A percentile compares a stretch with the other conserved stretches of the same genome.
Evolutionary conservation across 371 early-diverging fungal genomes (phyloP).

Genomic region (Mucor saturninus): DNA sequence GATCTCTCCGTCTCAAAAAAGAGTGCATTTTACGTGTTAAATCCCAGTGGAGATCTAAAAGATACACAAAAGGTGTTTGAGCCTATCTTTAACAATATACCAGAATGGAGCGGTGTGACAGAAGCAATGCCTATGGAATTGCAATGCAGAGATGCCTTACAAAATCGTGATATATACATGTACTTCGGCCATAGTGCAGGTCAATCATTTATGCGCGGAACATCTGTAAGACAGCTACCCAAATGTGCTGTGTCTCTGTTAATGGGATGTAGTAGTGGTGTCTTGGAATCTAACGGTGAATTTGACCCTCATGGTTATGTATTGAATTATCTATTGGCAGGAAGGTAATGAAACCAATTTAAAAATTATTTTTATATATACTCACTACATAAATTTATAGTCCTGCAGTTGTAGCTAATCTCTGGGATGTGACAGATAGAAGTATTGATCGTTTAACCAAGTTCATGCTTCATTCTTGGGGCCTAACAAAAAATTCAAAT

Average conservation of each 20-base stretch:
- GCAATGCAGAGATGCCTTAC: conserved; percentile 64
- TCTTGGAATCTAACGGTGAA: conserved; percentile 73
- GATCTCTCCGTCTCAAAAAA: conserved; percentile 55
- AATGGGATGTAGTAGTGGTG: conserved; percentile 93
- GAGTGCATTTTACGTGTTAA: conserved; percentile 81
- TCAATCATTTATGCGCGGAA: conserved; percentile 80
- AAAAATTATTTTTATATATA: conserved; percentile 2
- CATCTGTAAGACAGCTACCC: conserved; percentile 65
- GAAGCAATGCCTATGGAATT: conserved; percentile 72
- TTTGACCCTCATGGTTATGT: conserved; percentile 87
- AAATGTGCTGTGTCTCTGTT: conserved; percentile 79
- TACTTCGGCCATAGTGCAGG: conserved; percentile 99
- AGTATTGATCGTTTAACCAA: conserved; percentile 94
- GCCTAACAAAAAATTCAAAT: conserved; percentile 43
- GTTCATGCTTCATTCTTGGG: conserved; percentile 74
- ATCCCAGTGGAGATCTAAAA: conserved; percentile 86
- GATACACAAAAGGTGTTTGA: conserved; percentile 83
- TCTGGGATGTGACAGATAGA: conserved; percentile 99
- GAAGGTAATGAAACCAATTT: conserved; percentile 51
- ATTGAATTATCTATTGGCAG: conserved; percentile 80
- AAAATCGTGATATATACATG: conserved; percentile 73
- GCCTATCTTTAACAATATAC: conserved; percentile 48
- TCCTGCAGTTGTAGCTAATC: conserved; percentile 89
- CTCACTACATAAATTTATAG: conserved; percentile 37
- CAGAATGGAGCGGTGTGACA: conserved; percentile 74